These are phyloP conservation scores for cucumber (Cucumis sativus) DNA, from an alignment of 306 rosid genomes.

Conservation along the genomic window DNA sequence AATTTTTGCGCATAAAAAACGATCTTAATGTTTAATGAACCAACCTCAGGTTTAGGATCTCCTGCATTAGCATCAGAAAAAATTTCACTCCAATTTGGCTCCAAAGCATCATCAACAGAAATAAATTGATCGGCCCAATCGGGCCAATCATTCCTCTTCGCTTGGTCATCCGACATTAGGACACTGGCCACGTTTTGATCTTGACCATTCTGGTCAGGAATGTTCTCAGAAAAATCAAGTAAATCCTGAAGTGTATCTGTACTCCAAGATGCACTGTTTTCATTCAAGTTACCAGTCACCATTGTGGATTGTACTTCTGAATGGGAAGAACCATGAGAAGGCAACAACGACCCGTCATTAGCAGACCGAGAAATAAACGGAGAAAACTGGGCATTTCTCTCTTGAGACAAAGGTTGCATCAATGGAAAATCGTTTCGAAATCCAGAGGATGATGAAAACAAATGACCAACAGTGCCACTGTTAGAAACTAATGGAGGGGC, in stretches of 20 bases:
- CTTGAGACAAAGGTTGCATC: conserved; percentile 27
- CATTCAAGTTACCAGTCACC: conserved; percentile 28
- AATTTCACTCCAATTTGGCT: conserved; percentile 61
- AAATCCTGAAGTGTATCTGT: conserved; percentile 48
- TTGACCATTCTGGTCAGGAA: conserved; percentile 39
- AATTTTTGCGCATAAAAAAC: background rate
- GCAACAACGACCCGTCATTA: conserved; percentile 24
- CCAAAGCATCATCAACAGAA: conserved; percentile 37
- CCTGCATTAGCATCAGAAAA: conserved; percentile 32
- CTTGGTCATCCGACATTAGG: conserved; percentile 30
- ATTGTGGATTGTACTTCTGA: conserved; percentile 28
- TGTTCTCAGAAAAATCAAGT: conserved; percentile 36
- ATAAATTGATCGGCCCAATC: conserved; percentile 73
- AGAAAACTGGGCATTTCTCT: conserved; percentile 30
- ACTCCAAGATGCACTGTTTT: conserved; percentile 40
- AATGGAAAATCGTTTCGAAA: conserved; percentile 15
- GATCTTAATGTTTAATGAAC: conserved; percentile 8
- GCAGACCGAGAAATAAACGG: conserved; percentile 30
- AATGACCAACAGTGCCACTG: conserved; percentile 24
- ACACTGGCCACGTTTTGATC: conserved; percentile 32
- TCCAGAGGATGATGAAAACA: conserved; percentile 30
- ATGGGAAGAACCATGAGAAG: conserved; percentile 21
- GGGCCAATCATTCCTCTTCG: conserved; percentile 39
- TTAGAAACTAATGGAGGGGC: conserved; percentile 28
- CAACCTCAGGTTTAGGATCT: conserved; percentile 49